These are phyloP conservation scores for Fusarium mangiferae DNA, from an alignment of 2,329 filamentous ascomycete species.

Conservation along the genomic window DNA sequence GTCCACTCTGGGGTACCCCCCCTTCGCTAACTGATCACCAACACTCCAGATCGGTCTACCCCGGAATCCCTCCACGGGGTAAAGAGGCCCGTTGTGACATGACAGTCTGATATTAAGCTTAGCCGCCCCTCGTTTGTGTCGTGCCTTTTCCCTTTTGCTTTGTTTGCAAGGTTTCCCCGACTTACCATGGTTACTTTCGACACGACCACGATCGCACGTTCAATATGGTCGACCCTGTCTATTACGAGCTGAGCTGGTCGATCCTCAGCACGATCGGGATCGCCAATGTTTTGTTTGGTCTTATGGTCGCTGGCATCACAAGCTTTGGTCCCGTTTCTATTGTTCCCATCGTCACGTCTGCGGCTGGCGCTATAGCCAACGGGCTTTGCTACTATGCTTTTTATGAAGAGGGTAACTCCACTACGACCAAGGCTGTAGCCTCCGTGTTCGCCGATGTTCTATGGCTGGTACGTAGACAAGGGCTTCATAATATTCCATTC, in stretches of 20 bases:
- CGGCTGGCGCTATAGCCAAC: constrained; percentile 53
- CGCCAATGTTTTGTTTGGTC: constrained; percentile 52
- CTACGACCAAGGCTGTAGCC: constrained; percentile 46
- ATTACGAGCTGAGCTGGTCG: constrained; percentile 57
- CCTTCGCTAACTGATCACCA: constrained; percentile 19
- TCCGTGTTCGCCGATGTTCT: constrained; percentile 53
- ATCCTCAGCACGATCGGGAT: constrained; percentile 58
- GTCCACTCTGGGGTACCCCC: constrained; percentile 25
- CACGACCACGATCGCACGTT: background rate
- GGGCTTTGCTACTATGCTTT: constrained; percentile 57
- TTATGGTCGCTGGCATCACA: constrained; percentile 53
- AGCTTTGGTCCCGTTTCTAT: constrained; percentile 51
- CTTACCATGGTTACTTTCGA: constrained; percentile 1
- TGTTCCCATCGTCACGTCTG: constrained; percentile 54
- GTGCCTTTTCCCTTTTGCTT: background rate
- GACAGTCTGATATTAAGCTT: constrained; percentile 6
- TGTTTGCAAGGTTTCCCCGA: background rate
- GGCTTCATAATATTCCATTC: rapidly evolving
- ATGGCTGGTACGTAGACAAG: constrained; percentile 50
- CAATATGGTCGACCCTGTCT: constrained; percentile 38
- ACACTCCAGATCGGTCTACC: constrained; percentile 17
- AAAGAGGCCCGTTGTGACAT: background rate
- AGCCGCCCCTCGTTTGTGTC: background rate
- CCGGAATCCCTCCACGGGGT: constrained; percentile 26
- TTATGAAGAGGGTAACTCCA: constrained; percentile 44